Percentiles rank a stretch among this genome's conserved stretches.
phyloP scores from a whole-genome alignment of 352 stramenopile species.

The Hyaloperonospora brassicae region DNA sequence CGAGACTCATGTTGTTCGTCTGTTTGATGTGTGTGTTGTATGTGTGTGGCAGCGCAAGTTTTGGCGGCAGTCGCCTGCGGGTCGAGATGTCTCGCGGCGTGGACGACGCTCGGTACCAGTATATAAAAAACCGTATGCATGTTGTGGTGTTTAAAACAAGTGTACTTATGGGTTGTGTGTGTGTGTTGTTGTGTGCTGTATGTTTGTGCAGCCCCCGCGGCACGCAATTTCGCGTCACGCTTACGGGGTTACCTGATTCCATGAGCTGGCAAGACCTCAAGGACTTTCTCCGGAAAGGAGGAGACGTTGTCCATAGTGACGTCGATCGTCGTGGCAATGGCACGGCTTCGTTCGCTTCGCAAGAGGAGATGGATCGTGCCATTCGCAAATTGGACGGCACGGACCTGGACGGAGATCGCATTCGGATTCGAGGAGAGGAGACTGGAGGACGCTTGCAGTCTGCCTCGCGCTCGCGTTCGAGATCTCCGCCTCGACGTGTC shows the following conservation, averaged over 20 bases:
- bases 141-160: not conserved
- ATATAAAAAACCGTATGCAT: not conserved
- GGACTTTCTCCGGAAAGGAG: conserved; percentile 46
- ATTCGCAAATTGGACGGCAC: conserved; percentile 43
- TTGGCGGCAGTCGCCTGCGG: conserved; percentile 33
- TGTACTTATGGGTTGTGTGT: conserved; percentile 1
- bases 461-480: conserved; percentile 18
- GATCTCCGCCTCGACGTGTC: conserved; percentile 14
- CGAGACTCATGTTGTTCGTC: not conserved
- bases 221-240: conserved; percentile 45
- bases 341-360: conserved; percentile 54
- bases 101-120: conserved; percentile 16
- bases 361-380: conserved; percentile 46
- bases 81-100: conserved; percentile 45
- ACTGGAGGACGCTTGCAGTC: conserved; percentile 7
- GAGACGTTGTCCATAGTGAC: conserved; percentile 57
- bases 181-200: not conserved
- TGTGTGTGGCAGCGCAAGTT: conserved; percentile 13
- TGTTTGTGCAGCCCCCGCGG: conserved; percentile 25
- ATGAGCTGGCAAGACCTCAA: conserved; percentile 65
- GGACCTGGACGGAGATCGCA: conserved; percentile 38
- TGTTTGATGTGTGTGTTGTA: not conserved
- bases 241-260: conserved; percentile 34
- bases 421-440: conserved; percentile 38
- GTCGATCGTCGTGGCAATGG: conserved; percentile 60